Percentiles rank a stretch among this genome's conserved stretches.
These are phyloP conservation scores for Lactarius indigo DNA, from an alignment of 768 basidiomycete species.

Conservation along the genomic window DNA sequence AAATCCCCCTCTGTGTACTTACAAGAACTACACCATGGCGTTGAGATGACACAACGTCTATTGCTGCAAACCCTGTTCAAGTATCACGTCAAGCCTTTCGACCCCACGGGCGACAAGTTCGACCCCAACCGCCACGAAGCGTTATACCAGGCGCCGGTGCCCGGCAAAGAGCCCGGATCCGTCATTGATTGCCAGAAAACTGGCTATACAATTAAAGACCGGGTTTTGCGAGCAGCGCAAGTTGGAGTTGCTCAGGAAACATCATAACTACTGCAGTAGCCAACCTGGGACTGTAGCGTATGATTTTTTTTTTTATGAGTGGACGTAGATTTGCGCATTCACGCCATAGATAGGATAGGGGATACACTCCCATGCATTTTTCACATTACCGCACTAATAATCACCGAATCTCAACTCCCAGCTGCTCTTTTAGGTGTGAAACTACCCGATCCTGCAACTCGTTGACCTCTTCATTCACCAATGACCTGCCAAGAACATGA, in stretches of 20 bases:
- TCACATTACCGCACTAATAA: slow-evolving; percentile 39
- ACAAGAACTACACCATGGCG: slow-evolving; percentile 76
- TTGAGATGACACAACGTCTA: slow-evolving; percentile 87
- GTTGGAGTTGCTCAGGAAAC: slow-evolving; percentile 89
- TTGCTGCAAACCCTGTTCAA: slow-evolving; percentile 87
- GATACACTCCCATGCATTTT: slow-evolving; percentile 28
- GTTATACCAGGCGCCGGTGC: slow-evolving; percentile 86
- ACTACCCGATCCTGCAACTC: slow-evolving; percentile 64
- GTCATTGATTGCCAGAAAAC: slow-evolving; percentile 88
- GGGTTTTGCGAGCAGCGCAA: slow-evolving; percentile 90
- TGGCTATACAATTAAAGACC: slow-evolving; percentile 93
- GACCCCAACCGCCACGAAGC: slow-evolving; percentile 97
- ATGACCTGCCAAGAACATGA: slow-evolving; percentile 48
- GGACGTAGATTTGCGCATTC: slow-evolving; percentile 16
- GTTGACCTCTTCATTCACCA: slow-evolving; percentile 89
- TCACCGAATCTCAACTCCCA: slow-evolving; percentile 87
- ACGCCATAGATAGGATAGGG: slow-evolving; percentile 35
- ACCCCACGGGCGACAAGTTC: slow-evolving; percentile 88
- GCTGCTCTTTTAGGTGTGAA: slow-evolving; percentile 51
- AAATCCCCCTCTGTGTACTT: slow-evolving; percentile 61
- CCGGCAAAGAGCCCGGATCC: slow-evolving; percentile 85
- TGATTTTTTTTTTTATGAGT: slow-evolving; percentile 5
- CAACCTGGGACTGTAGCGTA: slow-evolving; percentile 11
- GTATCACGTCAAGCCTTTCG: slow-evolving; percentile 88
- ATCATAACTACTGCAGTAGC: slow-evolving; percentile 31